These are phyloP conservation scores for Solanum chmielewskii DNA, from an alignment of 257 asterid species.

Conservation along the genomic window DNA sequence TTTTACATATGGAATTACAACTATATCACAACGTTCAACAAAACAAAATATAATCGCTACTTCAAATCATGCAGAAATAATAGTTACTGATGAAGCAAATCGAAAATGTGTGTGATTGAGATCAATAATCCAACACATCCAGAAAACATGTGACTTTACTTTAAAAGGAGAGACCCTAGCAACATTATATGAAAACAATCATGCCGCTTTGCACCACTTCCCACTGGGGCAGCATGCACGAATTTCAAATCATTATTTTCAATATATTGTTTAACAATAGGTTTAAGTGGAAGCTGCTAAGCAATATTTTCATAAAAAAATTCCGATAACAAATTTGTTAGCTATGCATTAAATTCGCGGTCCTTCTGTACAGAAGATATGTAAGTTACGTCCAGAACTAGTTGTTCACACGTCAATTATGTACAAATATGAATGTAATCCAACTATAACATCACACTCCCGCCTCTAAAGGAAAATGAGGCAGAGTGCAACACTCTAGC, in stretches of 20 bases:
- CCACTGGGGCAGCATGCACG: not conserved
- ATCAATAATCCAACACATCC: too few species aligned
- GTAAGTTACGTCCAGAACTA: not conserved
- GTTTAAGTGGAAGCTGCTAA: not conserved
- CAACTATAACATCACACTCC: not conserved
- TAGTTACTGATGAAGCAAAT: too few species aligned
- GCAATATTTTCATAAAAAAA: not conserved
- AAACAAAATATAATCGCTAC: too few species aligned
- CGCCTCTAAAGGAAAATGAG: constrained; percentile 27
- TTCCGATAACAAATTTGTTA: not conserved
- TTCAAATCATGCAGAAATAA: too few species aligned
- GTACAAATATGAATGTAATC: constrained; percentile 9
- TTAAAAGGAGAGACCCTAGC: too few species aligned
- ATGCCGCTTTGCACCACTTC: not conserved
- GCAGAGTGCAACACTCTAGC: constrained; percentile 14
- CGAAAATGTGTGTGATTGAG: too few species aligned
- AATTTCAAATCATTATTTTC: not conserved
- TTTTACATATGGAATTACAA: too few species aligned
- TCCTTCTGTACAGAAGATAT: constrained; percentile 4
- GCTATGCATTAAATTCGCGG: not conserved
- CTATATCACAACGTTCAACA: too few species aligned
- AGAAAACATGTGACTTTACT: too few species aligned
- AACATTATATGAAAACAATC: not conserved
- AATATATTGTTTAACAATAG: not conserved
- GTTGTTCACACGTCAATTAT: not conserved